phyloP scores from a whole-genome alignment of 2,329 filamentous ascomycete species.

The Aspergillus neoniger region DNA sequence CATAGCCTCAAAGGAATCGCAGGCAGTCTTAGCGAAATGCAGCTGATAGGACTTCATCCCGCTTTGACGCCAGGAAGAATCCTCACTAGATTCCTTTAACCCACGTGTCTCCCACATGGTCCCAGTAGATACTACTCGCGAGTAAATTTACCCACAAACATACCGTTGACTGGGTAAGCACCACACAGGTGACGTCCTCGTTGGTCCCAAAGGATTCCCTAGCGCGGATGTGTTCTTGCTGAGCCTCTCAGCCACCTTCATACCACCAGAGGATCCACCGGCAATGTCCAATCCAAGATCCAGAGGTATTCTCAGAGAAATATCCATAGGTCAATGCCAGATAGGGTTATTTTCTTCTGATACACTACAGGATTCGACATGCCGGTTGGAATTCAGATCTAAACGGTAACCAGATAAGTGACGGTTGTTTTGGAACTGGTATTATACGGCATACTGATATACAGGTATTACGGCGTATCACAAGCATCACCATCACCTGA shows the following conservation, averaged over 20 bases:
- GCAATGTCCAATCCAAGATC: not conserved
- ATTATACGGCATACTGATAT: not conserved
- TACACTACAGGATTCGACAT: not conserved
- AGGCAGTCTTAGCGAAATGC: not conserved
- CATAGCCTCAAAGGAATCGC: no score
- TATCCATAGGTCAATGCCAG: not conserved
- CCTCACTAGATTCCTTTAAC: not conserved
- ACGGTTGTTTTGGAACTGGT: not conserved
- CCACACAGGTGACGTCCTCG: not conserved
- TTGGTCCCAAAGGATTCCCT: not conserved
- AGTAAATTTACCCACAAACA: not conserved
- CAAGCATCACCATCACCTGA: not conserved
- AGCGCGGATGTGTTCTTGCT: not conserved
- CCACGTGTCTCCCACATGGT: conserved; percentile 10
- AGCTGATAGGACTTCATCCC: not conserved
- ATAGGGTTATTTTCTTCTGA: not conserved
- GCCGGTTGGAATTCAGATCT: not conserved
- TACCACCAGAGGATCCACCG: not conserved
- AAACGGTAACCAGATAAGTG: not conserved
- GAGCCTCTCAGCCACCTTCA: not conserved
- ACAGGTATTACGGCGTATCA: not conserved
- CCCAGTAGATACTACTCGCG: not conserved
- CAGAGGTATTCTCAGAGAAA: not conserved
- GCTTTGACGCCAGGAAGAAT: conserved; percentile 6
- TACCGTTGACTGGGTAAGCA: not conserved